These are phyloP conservation scores for Phytophthora kernoviae DNA, from an alignment of 352 stramenopile genomes.

Conservation along the genomic window DNA sequence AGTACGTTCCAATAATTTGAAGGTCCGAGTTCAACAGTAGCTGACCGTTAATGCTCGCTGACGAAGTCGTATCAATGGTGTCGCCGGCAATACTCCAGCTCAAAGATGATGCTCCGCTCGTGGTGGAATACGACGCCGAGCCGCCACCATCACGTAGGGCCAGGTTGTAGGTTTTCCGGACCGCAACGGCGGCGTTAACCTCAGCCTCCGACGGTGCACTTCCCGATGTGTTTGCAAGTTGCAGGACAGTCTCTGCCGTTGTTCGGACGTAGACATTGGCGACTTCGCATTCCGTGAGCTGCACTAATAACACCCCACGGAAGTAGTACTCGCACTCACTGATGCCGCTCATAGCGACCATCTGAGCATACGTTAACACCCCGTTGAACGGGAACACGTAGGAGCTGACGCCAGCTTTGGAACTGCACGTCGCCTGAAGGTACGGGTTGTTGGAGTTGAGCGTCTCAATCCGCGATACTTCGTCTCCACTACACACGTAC, in stretches of 20 bases:
- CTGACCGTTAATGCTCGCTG: slow-evolving; percentile 18
- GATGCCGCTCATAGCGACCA: slow-evolving; percentile 32
- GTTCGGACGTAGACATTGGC: slow-evolving; percentile 37
- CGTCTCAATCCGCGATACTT: slow-evolving; percentile 31
- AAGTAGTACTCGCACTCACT: slow-evolving; percentile 33
- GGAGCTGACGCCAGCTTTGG: slow-evolving; percentile 18
- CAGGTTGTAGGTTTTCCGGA: slow-evolving; percentile 34
- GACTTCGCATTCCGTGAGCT: slow-evolving; percentile 36
- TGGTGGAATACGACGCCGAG: slow-evolving; percentile 17
- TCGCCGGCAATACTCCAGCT: slow-evolving; percentile 34
- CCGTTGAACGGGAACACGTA: slow-evolving; percentile 42
- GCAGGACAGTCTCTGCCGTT: slow-evolving; percentile 34
- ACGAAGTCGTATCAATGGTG: slow-evolving; percentile 30
- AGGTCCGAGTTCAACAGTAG: slow-evolving; percentile 36
- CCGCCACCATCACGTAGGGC: slow-evolving; percentile 25
- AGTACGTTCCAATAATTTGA: slow-evolving; percentile 39
- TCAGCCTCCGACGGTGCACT: slow-evolving; percentile 27
- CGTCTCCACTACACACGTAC: slow-evolving; percentile 37
- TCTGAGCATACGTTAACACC: slow-evolving; percentile 33
- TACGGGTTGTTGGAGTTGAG: slow-evolving; percentile 39
- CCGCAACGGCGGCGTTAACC: slow-evolving; percentile 25
- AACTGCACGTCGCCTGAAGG: slow-evolving; percentile 25
- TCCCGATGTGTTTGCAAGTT: slow-evolving; percentile 23
- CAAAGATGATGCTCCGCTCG: slow-evolving; percentile 15
- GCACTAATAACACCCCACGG: slow-evolving; percentile 32